phyloP scores from a whole-genome alignment of 2,329 filamentous ascomycete genomes.

The Dothideomycetidae sp. region DNA sequence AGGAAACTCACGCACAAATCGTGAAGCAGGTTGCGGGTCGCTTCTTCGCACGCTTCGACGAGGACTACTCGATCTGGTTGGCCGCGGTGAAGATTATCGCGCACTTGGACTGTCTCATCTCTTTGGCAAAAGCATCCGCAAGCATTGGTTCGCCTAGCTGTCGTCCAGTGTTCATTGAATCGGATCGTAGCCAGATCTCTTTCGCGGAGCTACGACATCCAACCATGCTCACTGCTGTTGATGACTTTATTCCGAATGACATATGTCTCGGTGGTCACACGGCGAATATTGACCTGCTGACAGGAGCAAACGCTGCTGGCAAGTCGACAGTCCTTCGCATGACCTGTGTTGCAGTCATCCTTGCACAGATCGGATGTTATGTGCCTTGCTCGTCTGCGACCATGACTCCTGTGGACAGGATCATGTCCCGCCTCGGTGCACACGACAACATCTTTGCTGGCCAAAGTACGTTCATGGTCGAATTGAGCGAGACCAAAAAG shows the following conservation, averaged over 20 bases:
- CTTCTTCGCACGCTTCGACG: conserved; percentile 79
- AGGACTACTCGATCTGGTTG: conserved; percentile 74
- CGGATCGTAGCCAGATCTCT: conserved; percentile 62
- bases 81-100: conserved; percentile 79
- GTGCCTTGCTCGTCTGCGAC: conserved; percentile 70
- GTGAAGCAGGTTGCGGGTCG: conserved; percentile 71
- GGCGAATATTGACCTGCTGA: conserved; percentile 79
- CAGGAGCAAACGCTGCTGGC: conserved; percentile 90
- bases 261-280: conserved; percentile 68
- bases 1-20: conserved; percentile 85
- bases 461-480: conserved; percentile 96
- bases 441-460: conserved; percentile 99
- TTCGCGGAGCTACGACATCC: conserved; percentile 88
- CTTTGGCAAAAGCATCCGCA: conserved; percentile 74
- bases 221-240: conserved; percentile 78
- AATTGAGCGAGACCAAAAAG: conserved; percentile 94
- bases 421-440: conserved; percentile 94
- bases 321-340: conserved; percentile 94
- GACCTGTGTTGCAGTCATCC: conserved; percentile 93
- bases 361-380: conserved; percentile 92
- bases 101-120: conserved; percentile 89
- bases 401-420: conserved; percentile 84
- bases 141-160: conserved; percentile 77
- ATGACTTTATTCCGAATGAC: conserved; percentile 94
- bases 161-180: conserved; percentile 70